These are phyloP conservation scores for Euptelea pleiosperma DNA, from an alignment of 164 flowering plant genomes.

Conservation along the genomic window DNA sequence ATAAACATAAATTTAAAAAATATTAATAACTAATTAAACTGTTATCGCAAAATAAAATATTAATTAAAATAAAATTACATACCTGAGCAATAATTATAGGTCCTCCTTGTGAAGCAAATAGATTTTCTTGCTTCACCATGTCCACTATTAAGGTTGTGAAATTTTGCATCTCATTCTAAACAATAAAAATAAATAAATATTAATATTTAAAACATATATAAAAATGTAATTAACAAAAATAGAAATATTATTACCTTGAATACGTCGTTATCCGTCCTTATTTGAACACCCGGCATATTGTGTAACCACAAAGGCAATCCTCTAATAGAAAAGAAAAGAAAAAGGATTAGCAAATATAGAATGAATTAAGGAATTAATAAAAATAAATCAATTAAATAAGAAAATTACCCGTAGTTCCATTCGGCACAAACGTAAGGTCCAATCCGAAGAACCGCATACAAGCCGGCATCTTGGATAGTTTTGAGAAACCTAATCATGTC, in stretches of 20 bases:
- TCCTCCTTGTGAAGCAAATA: conserved; percentile 10
- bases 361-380: too few species aligned
- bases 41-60: neutral
- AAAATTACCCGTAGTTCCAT: conserved; percentile 87
- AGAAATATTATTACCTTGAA: too few species aligned
- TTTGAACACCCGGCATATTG: conserved; percentile 9
- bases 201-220: too few species aligned
- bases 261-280: conserved; percentile 9
- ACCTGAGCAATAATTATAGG: conserved; percentile 9
- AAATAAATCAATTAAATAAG: too few species aligned
- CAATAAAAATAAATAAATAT: neutral
- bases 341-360: too few species aligned
- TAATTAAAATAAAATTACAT: neutral
- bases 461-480: conserved; percentile 50
- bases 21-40: neutral
- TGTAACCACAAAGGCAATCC: conserved; percentile 21
- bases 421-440: conserved; percentile 81
- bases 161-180: conserved; percentile 7
- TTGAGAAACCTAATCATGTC: conserved; percentile 62
- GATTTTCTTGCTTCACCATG: neutral
- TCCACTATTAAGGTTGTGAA: conserved; percentile 6
- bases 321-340: too few species aligned
- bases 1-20: neutral
- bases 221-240: too few species aligned
- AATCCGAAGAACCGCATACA: conserved; percentile 58